Percentiles rank a stretch among this genome's conserved stretches.
These are phyloP conservation scores for Penicillium paradoxum DNA, from an alignment of 495 filamentous ascomycete genomes.

Conservation along the genomic window DNA sequence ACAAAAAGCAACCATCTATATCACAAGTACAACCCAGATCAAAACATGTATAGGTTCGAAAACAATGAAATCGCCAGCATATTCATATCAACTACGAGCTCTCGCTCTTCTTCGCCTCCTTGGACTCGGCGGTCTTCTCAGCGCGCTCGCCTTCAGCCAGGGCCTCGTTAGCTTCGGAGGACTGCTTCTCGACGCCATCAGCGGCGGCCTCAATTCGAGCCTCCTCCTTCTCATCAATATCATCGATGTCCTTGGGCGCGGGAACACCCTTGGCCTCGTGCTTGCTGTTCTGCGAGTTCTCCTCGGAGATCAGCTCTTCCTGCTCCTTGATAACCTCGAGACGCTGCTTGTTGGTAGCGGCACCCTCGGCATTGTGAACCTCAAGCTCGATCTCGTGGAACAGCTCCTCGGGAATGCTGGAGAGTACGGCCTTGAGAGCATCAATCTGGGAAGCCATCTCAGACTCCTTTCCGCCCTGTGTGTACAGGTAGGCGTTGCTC, in stretches of 20 bases:
- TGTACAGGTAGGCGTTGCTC: constrained; percentile 96
- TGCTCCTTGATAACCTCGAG: constrained; percentile 99
- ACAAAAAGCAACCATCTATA: constrained; percentile 13
- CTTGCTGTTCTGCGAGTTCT: constrained; percentile 83
- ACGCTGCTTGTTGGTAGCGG: constrained; percentile 97
- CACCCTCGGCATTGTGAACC: constrained; percentile 94
- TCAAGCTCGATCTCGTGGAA: constrained; percentile 99
- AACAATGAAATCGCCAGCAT: constrained; percentile 3
- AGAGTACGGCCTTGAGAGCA: constrained; percentile 84
- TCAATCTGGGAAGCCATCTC: constrained; percentile 90
- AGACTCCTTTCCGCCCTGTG: constrained; percentile 73
- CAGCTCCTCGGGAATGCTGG: constrained; percentile 92
- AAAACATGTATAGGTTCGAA: neutral
- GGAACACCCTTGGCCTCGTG: constrained; percentile 53
- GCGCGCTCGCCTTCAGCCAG: constrained; percentile 36
- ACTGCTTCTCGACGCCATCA: constrained; percentile 25
- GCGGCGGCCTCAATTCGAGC: constrained; percentile 26
- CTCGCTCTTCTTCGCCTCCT: constrained; percentile 30
- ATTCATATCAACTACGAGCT: constrained; percentile 19
- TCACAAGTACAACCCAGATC: constrained; percentile 2
- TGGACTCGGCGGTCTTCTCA: constrained; percentile 23
- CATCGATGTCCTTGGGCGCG: constrained; percentile 64
- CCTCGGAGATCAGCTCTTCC: constrained; percentile 95
- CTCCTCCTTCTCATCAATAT: constrained; percentile 76
- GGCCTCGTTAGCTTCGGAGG: constrained; percentile 41